Evolutionary conservation across 306 rosid genomes (phyloP).

Genomic region (Vigna radiata): DNA sequence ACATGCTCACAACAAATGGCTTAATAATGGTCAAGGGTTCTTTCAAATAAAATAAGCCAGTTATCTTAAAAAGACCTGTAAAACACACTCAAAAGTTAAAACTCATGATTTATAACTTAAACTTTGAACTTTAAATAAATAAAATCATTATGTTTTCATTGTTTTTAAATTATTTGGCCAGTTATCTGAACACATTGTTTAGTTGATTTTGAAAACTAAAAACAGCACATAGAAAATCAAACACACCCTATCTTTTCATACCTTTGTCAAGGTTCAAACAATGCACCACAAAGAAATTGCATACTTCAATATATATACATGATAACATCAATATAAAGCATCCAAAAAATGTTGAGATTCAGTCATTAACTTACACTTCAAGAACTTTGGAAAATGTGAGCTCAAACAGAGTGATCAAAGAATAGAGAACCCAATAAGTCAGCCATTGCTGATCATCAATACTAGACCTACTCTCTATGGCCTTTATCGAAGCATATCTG

Average conservation of each 20-base stretch:
- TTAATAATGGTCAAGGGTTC: no score
- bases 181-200: not conserved
- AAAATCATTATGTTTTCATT: not conserved
- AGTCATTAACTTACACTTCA: conserved; percentile 58
- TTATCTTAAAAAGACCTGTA: no score
- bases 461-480: conserved; percentile 82
- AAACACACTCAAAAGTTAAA: no score
- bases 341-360: not conserved
- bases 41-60: no score
- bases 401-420: conserved; percentile 85
- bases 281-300: conserved; percentile 5
- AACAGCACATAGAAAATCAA: not conserved
- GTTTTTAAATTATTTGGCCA: not conserved
- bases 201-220: not conserved
- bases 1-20: no score
- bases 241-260: not conserved
- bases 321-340: not conserved
- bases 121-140: no score
- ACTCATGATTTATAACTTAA: no score
- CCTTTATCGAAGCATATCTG: conserved; percentile 84
- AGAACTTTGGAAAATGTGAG: conserved; percentile 89
- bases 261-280: not conserved
- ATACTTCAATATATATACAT: not conserved
- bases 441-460: conserved; percentile 96
- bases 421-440: conserved; percentile 94